Evolutionary conservation across 2,329 filamentous ascomycete species (phyloP).

Genomic region (Microdochium nivale): DNA sequence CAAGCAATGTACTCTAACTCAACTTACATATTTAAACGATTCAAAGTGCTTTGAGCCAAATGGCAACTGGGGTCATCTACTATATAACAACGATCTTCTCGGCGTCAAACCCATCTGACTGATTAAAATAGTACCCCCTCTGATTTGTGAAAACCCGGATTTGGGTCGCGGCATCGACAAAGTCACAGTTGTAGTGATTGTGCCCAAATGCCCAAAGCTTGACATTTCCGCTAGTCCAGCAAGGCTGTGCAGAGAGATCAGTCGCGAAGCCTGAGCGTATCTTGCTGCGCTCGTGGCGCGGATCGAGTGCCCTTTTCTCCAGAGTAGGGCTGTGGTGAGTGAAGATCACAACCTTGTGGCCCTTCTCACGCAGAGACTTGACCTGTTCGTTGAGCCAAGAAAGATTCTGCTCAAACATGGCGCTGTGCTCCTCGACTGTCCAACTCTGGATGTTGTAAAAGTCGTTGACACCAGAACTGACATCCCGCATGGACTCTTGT

Average conservation of each 20-base stretch:
- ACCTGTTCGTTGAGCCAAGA: conserved; percentile 32
- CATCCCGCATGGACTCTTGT: conserved; percentile 20
- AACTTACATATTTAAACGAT: no score
- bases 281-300: conserved; percentile 19
- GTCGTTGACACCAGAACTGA: conserved; percentile 38
- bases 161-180: conserved; percentile 12
- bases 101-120: background rate
- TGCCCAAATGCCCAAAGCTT: conserved; percentile 40
- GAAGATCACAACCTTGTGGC: conserved; percentile 23
- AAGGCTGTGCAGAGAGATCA: conserved; percentile 24
- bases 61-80: no score
- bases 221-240: conserved; percentile 24
- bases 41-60: no score
- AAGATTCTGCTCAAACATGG: conserved; percentile 27
- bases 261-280: conserved; percentile 27
- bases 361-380: conserved; percentile 8
- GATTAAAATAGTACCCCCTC: conserved; percentile 26
- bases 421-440: conserved; percentile 26
- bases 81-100: background rate
- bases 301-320: conserved; percentile 23
- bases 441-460: conserved; percentile 37
- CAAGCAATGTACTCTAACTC: no score
- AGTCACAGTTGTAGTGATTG: conserved; percentile 37
- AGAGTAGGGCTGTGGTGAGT: conserved; percentile 33
- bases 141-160: conserved; percentile 30